Evolutionary conservation across 148 eudicot genomes (phyloP), one percentile per base, ranked within the genome.

Genomic region (Persicaria tinctoria): DNA sequence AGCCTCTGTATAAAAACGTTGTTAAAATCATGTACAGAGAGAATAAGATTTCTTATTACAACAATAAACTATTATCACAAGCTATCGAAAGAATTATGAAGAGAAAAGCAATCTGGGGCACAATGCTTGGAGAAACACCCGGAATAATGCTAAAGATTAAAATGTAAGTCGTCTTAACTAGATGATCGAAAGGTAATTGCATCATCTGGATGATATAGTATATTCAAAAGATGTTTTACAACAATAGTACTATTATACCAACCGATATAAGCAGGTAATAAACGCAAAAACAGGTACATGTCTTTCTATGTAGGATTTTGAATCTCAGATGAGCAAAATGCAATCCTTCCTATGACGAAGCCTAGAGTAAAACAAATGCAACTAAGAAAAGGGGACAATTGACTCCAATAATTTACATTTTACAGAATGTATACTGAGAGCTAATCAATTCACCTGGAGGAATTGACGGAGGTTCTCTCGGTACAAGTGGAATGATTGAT

Each of bases 1-100:
- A 41, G 83, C 66, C 69, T 75, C 79, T 78, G 75, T 64, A 38
- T 20, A 56, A 54, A 16, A 16, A 16, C 38, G 14, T 70, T 46
- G 16, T n/a, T 5, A 16, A 14, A 16, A 16, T 70, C 51, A 70
- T 32, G 32, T 68, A 4, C 44, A 16, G 3, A 69, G 72, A 41
- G 47, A 14, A 69, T 8, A 69, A 3, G 51, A 69, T 45, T 6
- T 44, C 48, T 45, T 60, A 60, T 8, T 18, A 38, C 38, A 6
- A 9, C 20, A 23, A 60, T 18, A 41, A 60, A 60, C 44, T 23
- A 27, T 32, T 8, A 57, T 17, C 5, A 18, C 63, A 57, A 18
- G 68, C 3, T 23, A 60, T 4, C 27, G 4, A 60, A 27, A 60
- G 4, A 60, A 23, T 4, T 60, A 23, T 23, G 4, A 0, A 9